phyloP scores from a whole-genome alignment of 805 yeast species.

The Cyberlindnera subsufficiens region DNA sequence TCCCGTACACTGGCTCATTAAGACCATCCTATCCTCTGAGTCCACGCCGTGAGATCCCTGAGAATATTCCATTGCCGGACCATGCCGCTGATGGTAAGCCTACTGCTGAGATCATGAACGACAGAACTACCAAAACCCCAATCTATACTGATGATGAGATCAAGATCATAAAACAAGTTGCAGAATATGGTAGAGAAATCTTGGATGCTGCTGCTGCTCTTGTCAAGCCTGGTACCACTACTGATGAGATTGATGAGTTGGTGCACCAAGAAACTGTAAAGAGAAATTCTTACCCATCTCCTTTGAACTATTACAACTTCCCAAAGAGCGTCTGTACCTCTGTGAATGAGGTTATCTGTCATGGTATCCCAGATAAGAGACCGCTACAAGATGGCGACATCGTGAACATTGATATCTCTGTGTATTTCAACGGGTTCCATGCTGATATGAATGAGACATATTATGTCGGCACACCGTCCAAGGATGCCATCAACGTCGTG shows the following conservation, averaged over 20 bases:
- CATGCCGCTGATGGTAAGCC: constrained; percentile 82
- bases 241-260: constrained; percentile 83
- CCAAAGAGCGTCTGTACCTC: constrained; percentile 93
- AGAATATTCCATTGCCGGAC: constrained; percentile 69
- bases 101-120: constrained; percentile 65
- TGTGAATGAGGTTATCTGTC: constrained; percentile 92
- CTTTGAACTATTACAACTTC: constrained; percentile 87
- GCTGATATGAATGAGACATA: constrained; percentile 95
- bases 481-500: constrained; percentile 80
- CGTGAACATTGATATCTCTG: constrained; percentile 81
- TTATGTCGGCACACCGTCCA: constrained; percentile 86
- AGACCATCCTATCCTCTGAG: constrained; percentile 80
- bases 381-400: constrained; percentile 91
- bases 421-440: constrained; percentile 84
- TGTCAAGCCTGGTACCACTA: constrained; percentile 81
- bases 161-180: constrained; percentile 69
- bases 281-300: constrained; percentile 90
- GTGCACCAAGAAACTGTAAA: constrained; percentile 86
- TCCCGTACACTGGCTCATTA: constrained; percentile 64
- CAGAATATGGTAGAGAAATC: constrained; percentile 77
- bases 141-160: constrained; percentile 63
- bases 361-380: constrained; percentile 93
- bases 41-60: constrained; percentile 67
- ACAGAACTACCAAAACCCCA: constrained; percentile 60
- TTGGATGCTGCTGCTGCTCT: constrained; percentile 83